Conservation (phyloP, 2,329 filamentous ascomycete species). For the Rhynchosporium secalis region DNA sequence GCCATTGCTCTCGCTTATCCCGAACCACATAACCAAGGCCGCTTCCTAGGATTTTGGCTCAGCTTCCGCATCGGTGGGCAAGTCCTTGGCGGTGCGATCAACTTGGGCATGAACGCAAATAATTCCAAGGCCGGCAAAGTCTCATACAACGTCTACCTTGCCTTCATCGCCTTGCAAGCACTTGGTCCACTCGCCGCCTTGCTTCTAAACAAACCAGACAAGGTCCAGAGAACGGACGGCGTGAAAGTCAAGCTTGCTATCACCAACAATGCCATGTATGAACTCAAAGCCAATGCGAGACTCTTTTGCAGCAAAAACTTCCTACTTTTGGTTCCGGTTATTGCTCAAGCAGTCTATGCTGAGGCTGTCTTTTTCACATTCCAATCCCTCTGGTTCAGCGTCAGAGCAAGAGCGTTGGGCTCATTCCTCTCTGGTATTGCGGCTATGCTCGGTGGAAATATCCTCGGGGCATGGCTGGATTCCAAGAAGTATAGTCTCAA, state of each 20-base stretch:
- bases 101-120: slow-evolving; percentile 63
- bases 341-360: slow-evolving; percentile 68
- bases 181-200: slow-evolving; percentile 64
- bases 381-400: slow-evolving; percentile 66
- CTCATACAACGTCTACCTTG: slow-evolving; percentile 65
- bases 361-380: slow-evolving; percentile 76
- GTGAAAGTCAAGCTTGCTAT: slow-evolving; percentile 61
- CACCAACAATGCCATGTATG: slow-evolving; percentile 53
- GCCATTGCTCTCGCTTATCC: slow-evolving; percentile 73
- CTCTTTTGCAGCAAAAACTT: slow-evolving; percentile 63
- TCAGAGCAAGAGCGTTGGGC: slow-evolving; percentile 66
- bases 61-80: slow-evolving; percentile 60
- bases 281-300: slow-evolving; percentile 59
- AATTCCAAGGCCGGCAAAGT: slow-evolving; percentile 61
- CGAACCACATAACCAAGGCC: slow-evolving; percentile 66
- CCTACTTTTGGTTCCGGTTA: slow-evolving; percentile 64
- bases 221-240: slow-evolving; percentile 67
- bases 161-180: slow-evolving; percentile 72
- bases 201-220: slow-evolving; percentile 58
- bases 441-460: slow-evolving; percentile 63
- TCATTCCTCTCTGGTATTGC: slow-evolving; percentile 70
- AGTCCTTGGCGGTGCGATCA: slow-evolving; percentile 71
- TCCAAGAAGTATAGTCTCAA: slow-evolving; percentile 30
- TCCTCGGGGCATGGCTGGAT: slow-evolving; percentile 52
- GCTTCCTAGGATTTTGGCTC: slow-evolving; percentile 69